A percentile compares a stretch with the other conserved stretches of the same genome.
These are phyloP conservation scores for Pseudonectria foliicola DNA, from an alignment of 2,329 filamentous ascomycete species.

Conservation along the genomic window DNA sequence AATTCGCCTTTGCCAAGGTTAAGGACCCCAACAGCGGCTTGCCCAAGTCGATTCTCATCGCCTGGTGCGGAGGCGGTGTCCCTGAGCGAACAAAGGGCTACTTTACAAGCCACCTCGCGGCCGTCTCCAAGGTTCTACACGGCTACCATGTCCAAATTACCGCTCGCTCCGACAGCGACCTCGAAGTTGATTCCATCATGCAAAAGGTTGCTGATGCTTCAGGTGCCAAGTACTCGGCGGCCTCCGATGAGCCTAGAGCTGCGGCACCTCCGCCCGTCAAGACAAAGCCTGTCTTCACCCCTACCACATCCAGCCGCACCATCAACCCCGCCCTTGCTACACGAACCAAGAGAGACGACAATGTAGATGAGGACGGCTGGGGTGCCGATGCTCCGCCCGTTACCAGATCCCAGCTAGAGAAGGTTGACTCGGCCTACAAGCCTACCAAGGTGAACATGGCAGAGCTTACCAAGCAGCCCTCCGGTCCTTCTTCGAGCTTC, in stretches of 20 bases:
- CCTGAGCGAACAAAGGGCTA: constrained; percentile 98
- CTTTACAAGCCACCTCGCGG: constrained; percentile 88
- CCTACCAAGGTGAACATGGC: constrained; percentile 93
- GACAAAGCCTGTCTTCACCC: constrained; percentile 88
- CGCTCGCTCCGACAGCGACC: constrained; percentile 81
- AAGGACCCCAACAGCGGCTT: constrained; percentile 87
- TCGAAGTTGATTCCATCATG: constrained; percentile 80
- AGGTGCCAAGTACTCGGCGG: constrained; percentile 84
- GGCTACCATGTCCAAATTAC: constrained; percentile 98
- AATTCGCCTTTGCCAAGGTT: constrained; percentile 95
- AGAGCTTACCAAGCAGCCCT: constrained; percentile 68
- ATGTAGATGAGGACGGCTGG: constrained; percentile 83
- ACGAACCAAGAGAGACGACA: constrained; percentile 51
- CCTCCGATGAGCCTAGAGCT: constrained; percentile 45
- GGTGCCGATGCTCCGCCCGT: constrained; percentile 88
- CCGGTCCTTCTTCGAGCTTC: constrained; percentile 54
- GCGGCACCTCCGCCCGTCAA: constrained; percentile 62
- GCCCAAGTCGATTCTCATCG: constrained; percentile 88
- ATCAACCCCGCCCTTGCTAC: constrained; percentile 61
- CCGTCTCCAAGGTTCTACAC: constrained; percentile 86
- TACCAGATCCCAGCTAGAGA: constrained; percentile 79
- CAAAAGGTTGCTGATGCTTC: constrained; percentile 93
- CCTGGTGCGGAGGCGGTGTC: constrained; percentile 95
- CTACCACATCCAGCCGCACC: constrained; percentile 49
- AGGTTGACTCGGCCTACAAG: constrained; percentile 86